Conservation (phyloP, 2,329 filamentous ascomycete genomes). For the Diplodia scrobiculata region DNA sequence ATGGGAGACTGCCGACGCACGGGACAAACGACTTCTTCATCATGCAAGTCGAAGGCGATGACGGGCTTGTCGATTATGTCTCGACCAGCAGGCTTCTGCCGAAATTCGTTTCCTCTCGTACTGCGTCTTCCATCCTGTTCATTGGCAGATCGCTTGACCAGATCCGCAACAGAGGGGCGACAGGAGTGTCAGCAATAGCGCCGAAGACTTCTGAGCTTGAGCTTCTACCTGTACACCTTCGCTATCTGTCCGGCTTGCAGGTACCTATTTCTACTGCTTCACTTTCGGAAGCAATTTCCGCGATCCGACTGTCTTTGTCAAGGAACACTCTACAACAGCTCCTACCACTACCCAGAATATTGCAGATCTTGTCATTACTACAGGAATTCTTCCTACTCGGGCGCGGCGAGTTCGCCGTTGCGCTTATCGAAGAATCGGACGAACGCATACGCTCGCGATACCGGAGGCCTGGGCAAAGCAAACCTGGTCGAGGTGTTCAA, state of each 20-base stretch:
- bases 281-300: slow-evolving; percentile 71
- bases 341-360: slow-evolving; percentile 73
- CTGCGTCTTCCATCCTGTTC: slow-evolving; percentile 83
- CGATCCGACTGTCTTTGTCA: slow-evolving; percentile 79
- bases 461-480: slow-evolving; percentile 48
- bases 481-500: slow-evolving; percentile 48
- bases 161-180: slow-evolving; percentile 55
- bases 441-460: slow-evolving; percentile 74
- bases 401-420: slow-evolving; percentile 87
- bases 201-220: slow-evolving; percentile 53
- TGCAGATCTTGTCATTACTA: slow-evolving; percentile 74
- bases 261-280: slow-evolving; percentile 73
- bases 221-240: slow-evolving; percentile 68
- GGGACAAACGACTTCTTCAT: slow-evolving; percentile 89
- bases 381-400: slow-evolving; percentile 86
- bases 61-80: slow-evolving; percentile 51
- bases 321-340: slow-evolving; percentile 80
- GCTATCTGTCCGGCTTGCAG: slow-evolving; percentile 66
- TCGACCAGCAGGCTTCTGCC: slow-evolving; percentile 64
- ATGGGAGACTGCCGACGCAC: slow-evolving; percentile 77
- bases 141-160: slow-evolving; percentile 88
- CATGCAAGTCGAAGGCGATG: slow-evolving; percentile 41
- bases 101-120: slow-evolving; percentile 72
- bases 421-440: slow-evolving; percentile 82
- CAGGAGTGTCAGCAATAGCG: slow-evolving; percentile 18